Conservation (phyloP, 768 basidiomycete species). For the Panus rudis region DNA sequence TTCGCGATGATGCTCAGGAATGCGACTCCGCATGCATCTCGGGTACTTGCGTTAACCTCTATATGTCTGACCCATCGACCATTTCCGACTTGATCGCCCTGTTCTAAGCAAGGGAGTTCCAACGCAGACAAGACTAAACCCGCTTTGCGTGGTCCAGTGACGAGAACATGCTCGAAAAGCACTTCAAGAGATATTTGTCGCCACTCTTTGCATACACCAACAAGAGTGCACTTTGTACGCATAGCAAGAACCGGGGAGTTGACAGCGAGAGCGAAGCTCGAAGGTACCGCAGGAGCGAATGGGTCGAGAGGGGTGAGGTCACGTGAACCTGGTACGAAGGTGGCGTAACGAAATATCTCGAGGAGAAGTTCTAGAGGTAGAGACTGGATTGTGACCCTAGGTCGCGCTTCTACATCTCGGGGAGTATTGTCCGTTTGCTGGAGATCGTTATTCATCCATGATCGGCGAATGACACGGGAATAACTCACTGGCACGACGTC, state of each 20-base stretch:
- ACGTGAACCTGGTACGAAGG: slow-evolving; percentile 37
- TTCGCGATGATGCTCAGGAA: slow-evolving; percentile 38
- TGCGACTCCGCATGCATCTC: slow-evolving; percentile 29
- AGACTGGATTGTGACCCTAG: background rate
- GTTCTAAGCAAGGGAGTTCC: too few relatives aligned
- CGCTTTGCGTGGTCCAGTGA: slow-evolving; percentile 39
- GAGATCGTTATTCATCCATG: too few relatives aligned
- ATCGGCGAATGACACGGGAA: too few relatives aligned
- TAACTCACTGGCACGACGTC: too few relatives aligned
- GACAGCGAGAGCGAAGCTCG: slow-evolving; percentile 37
- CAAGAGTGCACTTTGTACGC: slow-evolving; percentile 43
- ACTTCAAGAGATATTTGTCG: slow-evolving; percentile 34
- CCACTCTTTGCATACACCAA: slow-evolving; percentile 43
- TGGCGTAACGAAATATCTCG: slow-evolving; percentile 51
- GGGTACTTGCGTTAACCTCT: slow-evolving; percentile 40
- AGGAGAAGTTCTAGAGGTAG: slow-evolving; percentile 48
- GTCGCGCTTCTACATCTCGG: too few relatives aligned
- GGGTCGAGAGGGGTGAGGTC: slow-evolving; percentile 41
- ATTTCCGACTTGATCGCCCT: too few relatives aligned
- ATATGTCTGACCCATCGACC: slow-evolving; percentile 44
- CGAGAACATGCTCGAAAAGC: slow-evolving; percentile 39
- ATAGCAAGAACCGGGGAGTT: slow-evolving; percentile 41
- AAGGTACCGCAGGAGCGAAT: slow-evolving; percentile 33
- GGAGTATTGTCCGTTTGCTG: too few relatives aligned
- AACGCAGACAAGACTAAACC: slow-evolving; percentile 31